Evolutionary conservation across 176 grass and related monocot genomes (phyloP).

Genomic region (Zea mays): DNA sequence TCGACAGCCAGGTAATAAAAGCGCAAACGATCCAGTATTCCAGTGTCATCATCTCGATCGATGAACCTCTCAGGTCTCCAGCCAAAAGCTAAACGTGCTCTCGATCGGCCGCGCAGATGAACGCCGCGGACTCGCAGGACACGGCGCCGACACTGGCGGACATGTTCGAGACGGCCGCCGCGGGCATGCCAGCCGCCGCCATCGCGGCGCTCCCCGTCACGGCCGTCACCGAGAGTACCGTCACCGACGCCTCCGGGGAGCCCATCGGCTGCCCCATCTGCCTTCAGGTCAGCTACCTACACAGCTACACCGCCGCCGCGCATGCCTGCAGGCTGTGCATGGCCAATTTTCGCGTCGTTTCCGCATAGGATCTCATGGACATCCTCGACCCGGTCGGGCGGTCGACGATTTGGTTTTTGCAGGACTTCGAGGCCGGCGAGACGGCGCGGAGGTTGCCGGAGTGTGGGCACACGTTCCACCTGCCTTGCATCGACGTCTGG

Average conservation of each 20-base stretch:
- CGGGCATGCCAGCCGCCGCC: constrained; percentile 47
- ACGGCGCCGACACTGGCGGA: constrained; percentile 37
- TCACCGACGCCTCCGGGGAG: constrained; percentile 23
- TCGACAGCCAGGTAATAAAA: constrained; percentile 61
- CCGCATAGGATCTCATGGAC: too few species aligned
- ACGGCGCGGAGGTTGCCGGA: constrained; percentile 54
- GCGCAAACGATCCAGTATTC: not conserved
- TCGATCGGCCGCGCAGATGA: constrained; percentile 52
- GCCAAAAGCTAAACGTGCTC: not conserved
- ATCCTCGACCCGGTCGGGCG: too few species aligned
- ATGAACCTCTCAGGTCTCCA: not conserved
- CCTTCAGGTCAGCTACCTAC: constrained; percentile 37
- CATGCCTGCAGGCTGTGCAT: too few species aligned
- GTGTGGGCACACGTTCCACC: constrained; percentile 75
- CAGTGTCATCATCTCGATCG: not conserved
- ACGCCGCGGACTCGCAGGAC: constrained; percentile 51
- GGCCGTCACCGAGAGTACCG: constrained; percentile 26
- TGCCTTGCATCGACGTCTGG: constrained; percentile 71
- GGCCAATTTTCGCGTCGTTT: too few species aligned
- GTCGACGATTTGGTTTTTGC: too few species aligned
- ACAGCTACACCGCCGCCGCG: too few species aligned
- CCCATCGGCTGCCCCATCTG: constrained; percentile 64
- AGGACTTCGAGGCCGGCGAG: constrained; percentile 64
- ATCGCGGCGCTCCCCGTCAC: constrained; percentile 57
- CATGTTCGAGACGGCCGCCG: constrained; percentile 56